Evolutionary conservation across 2,329 filamentous ascomycete species (phyloP).

Genomic region (Verticillium longisporum): DNA sequence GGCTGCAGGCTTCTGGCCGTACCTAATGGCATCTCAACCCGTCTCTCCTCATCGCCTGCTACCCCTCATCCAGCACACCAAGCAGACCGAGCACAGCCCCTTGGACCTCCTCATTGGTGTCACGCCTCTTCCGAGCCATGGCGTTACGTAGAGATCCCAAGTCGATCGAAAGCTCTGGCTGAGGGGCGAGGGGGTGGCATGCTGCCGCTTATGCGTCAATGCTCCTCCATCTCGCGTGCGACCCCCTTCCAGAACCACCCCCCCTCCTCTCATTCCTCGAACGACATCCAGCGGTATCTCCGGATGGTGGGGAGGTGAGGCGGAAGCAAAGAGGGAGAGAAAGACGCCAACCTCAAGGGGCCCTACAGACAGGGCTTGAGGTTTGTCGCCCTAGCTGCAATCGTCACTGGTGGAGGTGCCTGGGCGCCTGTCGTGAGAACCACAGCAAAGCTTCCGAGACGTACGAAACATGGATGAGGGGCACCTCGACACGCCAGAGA

Average conservation of each 20-base stretch:
- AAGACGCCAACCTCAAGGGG: neutral
- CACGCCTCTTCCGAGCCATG: neutral
- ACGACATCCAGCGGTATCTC: neutral
- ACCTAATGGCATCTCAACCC: neutral
- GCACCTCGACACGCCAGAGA: neutral
- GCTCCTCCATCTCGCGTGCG: neutral
- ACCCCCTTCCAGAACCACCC: neutral
- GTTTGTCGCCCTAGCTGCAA: neutral
- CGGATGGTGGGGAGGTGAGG: neutral
- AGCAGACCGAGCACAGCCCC: too few relatives aligned
- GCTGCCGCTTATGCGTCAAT: neutral
- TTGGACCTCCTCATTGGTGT: neutral
- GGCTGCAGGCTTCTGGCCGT: neutral
- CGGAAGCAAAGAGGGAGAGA: too few relatives aligned
- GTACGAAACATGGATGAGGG: neutral
- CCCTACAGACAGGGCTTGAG: neutral
- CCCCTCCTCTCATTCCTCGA: neutral
- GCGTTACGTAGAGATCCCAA: neutral
- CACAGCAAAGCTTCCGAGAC: too few relatives aligned
- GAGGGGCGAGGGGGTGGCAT: neutral
- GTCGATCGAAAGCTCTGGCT: neutral
- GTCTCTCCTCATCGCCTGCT: neutral
- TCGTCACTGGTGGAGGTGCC: neutral
- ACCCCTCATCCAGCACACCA: neutral
- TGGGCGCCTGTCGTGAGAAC: neutral